phyloP scores from a whole-genome alignment of 306 rosid genomes.

The Carpinus fangiana region DNA sequence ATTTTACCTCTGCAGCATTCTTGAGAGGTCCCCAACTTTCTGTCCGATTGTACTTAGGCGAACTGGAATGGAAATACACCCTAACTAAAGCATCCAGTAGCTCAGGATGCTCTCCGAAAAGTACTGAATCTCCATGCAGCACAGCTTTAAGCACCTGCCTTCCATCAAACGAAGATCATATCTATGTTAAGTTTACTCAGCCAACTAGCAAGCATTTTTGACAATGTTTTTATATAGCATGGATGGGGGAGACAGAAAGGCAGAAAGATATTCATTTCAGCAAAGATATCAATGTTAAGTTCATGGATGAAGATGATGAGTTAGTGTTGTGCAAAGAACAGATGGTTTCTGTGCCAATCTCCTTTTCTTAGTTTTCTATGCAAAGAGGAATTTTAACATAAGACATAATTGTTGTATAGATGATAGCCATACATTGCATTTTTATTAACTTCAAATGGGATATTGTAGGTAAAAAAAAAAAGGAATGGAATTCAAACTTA shows the following conservation, averaged over 20 bases:
- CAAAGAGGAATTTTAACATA: not conserved
- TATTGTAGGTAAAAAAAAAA: not conserved
- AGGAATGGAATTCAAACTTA: slow-evolving; percentile 33
- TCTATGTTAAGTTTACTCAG: slow-evolving; percentile 4
- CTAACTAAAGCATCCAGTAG: slow-evolving; percentile 69
- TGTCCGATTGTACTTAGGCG: slow-evolving; percentile 64
- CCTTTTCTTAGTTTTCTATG: not conserved
- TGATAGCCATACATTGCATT: not conserved
- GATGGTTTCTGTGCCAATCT: not conserved
- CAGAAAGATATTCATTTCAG: not conserved
- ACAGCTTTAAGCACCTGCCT: slow-evolving; percentile 81
- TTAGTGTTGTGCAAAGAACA: not conserved
- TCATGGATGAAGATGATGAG: not conserved
- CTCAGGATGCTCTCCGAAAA: slow-evolving; percentile 75
- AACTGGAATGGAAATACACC: slow-evolving; percentile 87
- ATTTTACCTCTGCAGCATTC: slow-evolving; percentile 72
- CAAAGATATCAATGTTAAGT: not conserved
- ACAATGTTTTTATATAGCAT: not conserved
- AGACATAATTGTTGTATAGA: not conserved
- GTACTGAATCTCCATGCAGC: slow-evolving; percentile 70
- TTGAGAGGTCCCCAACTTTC: slow-evolving; percentile 95
- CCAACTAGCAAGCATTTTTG: slow-evolving; percentile 8
- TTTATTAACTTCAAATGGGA: not conserved
- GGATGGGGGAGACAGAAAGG: not conserved
- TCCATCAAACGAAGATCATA: slow-evolving; percentile 16